phyloP scores from a whole-genome alignment of 306 rosid species.

The Vicia sativa region DNA sequence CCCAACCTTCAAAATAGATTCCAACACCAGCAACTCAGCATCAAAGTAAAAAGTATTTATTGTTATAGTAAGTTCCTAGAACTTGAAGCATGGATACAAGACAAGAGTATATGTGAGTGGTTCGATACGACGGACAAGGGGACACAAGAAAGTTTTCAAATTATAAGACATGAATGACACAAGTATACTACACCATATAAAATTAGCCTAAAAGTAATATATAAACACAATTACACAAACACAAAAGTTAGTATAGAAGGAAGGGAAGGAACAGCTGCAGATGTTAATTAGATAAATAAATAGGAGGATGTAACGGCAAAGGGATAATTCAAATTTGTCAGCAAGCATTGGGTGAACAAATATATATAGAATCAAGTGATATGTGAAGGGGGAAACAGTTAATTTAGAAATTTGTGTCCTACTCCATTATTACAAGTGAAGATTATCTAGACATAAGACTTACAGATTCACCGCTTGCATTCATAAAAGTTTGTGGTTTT shows the following conservation, averaged over 20 bases:
- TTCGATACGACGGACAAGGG: neutral
- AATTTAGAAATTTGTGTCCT: slow-evolving; percentile 8
- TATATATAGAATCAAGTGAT: slow-evolving; percentile 5
- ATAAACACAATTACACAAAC: slow-evolving; percentile 6
- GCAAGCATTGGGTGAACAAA: neutral
- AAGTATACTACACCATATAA: neutral
- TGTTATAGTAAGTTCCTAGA: neutral
- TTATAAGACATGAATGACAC: slow-evolving; percentile 2
- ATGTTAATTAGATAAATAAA: neutral
- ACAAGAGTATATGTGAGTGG: neutral
- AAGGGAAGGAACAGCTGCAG: neutral
- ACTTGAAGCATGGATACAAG: neutral
- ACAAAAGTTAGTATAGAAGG: slow-evolving; percentile 9
- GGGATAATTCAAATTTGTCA: neutral
- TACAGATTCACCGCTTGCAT: slow-evolving; percentile 96
- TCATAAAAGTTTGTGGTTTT: slow-evolving; percentile 96
- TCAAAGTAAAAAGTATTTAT: slow-evolving; percentile 31
- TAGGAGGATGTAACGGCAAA: neutral
- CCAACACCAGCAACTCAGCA: slow-evolving; percentile 40
- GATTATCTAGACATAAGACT: slow-evolving; percentile 53
- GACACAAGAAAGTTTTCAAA: neutral
- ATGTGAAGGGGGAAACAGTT: neutral
- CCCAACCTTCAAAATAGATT: slow-evolving; percentile 71
- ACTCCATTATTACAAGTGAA: slow-evolving; percentile 32
- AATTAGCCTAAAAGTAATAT: neutral